phyloP scores from a whole-genome alignment of 176 grass and related monocot genomes.

The Pontederia crassipes region DNA sequence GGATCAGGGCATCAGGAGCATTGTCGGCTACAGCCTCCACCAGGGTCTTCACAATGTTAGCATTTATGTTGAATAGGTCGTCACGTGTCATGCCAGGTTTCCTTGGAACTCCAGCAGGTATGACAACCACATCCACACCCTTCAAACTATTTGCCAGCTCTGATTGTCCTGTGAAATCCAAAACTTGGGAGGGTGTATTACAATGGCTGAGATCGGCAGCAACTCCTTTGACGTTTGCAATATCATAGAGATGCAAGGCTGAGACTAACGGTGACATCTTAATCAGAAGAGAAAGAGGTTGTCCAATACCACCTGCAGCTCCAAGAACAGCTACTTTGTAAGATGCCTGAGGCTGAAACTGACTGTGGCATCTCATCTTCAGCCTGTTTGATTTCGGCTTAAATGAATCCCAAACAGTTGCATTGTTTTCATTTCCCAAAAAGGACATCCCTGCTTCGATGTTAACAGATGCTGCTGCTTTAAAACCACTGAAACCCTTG shows the following conservation, averaged over 20 bases:
- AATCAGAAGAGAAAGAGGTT: constrained; percentile 1
- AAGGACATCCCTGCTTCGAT: constrained; percentile 5
- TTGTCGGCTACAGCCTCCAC: constrained; percentile 11
- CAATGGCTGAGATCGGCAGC: constrained; percentile 14
- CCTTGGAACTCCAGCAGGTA: constrained; percentile 10
- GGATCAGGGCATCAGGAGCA: constrained; percentile 6
- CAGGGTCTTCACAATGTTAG: constrained; percentile 4
- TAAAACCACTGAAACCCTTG: constrained; percentile 1
- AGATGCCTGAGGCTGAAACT: constrained; percentile 2
- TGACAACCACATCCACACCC: constrained; percentile 10
- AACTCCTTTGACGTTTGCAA: constrained; percentile 13
- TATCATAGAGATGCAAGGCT: constrained; percentile 8
- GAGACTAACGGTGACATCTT: constrained; percentile 11
- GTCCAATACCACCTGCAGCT: background rate
- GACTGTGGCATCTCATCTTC: background rate
- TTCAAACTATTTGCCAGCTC: constrained; percentile 1
- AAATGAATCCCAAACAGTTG: background rate
- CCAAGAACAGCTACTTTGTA: constrained; percentile 4
- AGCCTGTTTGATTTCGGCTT: background rate
- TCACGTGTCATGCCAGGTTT: constrained; percentile 14
- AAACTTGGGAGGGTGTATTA: constrained; percentile 11
- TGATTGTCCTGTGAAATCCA: constrained; percentile 12
- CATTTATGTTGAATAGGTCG: constrained; percentile 11
- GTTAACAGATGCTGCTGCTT: background rate
- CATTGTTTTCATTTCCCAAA: constrained; percentile 6